A percentile compares a stretch with the other conserved stretches of the same genome.
Conservation (phyloP, 345 rosid species). For the Populus tremula region DNA sequence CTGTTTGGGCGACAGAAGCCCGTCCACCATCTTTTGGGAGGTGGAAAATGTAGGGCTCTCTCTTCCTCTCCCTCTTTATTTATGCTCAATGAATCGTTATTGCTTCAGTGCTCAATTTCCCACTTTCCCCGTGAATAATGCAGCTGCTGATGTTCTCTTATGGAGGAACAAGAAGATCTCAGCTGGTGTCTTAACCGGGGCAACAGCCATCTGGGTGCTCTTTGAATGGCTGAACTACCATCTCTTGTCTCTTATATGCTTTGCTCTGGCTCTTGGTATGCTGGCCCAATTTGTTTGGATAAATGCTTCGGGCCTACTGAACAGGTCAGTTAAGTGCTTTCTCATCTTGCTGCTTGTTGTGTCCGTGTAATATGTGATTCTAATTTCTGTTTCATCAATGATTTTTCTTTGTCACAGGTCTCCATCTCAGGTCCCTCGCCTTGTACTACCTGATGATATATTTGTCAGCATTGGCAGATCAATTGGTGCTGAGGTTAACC, state of each 20-base stretch:
- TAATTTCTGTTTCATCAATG: neutral
- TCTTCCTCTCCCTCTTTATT: neutral
- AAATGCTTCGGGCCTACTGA: slow-evolving; percentile 66
- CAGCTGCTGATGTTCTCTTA: slow-evolving; percentile 97
- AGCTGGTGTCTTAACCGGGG: slow-evolving; percentile 57
- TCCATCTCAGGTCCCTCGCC: slow-evolving; percentile 61
- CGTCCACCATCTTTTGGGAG: slow-evolving; percentile 71
- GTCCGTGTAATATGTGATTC: neutral
- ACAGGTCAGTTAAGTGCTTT: slow-evolving; percentile 40
- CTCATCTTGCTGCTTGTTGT: slow-evolving; percentile 3
- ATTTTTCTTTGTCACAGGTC: slow-evolving; percentile 45
- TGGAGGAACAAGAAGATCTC: slow-evolving; percentile 99
- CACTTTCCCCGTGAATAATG: slow-evolving; percentile 10
- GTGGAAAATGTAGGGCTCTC: slow-evolving; percentile 70
- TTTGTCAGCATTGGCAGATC: slow-evolving; percentile 65
- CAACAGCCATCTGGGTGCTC: slow-evolving; percentile 81
- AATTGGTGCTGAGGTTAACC: slow-evolving; percentile 64
- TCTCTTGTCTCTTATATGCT: slow-evolving; percentile 62
- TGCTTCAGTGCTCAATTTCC: neutral
- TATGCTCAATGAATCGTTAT: neutral
- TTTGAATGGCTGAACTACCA: slow-evolving; percentile 93
- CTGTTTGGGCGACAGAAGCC: slow-evolving; percentile 84
- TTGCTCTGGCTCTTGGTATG: slow-evolving; percentile 74
- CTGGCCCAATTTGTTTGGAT: slow-evolving; percentile 79
- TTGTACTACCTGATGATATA: slow-evolving; percentile 68